Evolutionary conservation across 148 eudicot species (phyloP).

Genomic region (Oxyria digyna): DNA sequence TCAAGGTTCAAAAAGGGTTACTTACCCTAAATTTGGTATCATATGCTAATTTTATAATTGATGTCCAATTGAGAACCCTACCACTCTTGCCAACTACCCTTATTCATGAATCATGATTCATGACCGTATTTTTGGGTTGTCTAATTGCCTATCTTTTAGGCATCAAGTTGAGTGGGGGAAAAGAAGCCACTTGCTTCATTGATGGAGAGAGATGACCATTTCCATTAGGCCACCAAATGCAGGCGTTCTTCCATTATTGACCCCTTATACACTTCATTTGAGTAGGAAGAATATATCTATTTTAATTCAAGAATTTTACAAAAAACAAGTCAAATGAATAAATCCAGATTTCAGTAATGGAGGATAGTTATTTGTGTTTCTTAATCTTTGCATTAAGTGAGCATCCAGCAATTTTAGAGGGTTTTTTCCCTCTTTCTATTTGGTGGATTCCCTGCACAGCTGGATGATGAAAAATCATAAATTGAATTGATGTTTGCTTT

Average conservation of each 20-base stretch:
- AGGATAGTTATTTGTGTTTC: neutral
- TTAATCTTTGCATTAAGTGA: neutral
- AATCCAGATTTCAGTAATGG: neutral
- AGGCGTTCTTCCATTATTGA: neutral
- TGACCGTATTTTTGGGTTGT: neutral
- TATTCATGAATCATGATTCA: too few relatives aligned
- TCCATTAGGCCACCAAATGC: neutral
- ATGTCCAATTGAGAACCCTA: neutral
- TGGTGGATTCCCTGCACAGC: neutral
- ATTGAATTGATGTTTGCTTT: neutral
- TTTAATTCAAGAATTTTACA: neutral
- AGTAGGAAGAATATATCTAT: neutral
- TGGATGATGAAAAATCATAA: neutral
- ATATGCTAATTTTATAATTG: neutral
- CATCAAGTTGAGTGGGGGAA: slow-evolving; percentile 1
- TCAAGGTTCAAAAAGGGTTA: too few relatives aligned
- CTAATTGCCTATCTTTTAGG: neutral
- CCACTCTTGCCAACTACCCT: neutral
- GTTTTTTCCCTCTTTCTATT: neutral
- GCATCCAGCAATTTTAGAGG: neutral
- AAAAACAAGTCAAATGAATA: too few relatives aligned
- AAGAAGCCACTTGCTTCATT: neutral
- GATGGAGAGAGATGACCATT: neutral
- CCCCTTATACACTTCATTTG: neutral
- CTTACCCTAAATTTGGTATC: too few relatives aligned